Evolutionary conservation across 2,329 filamentous ascomycete genomes (phyloP).

Genomic region (Fusarium citri): DNA sequence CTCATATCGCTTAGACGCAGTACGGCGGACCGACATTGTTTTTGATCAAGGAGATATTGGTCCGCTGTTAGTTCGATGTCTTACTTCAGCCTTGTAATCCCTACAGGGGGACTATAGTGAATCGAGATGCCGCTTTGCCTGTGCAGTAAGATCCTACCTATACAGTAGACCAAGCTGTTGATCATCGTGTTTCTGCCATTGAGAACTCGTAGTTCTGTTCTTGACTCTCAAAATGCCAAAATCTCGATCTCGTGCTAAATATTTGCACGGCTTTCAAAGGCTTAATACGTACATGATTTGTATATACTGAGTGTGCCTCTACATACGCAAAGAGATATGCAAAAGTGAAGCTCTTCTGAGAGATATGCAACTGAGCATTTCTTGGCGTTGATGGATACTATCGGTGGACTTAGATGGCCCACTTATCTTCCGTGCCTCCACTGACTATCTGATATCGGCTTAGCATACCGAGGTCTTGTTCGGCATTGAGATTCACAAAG

Average conservation of each 20-base stretch:
- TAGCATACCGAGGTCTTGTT: constrained; percentile 15
- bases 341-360: neutral
- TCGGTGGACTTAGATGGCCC: neutral
- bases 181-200: constrained; percentile 3
- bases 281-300: neutral
- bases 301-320: neutral
- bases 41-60: constrained; percentile 16
- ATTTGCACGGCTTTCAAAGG: neutral
- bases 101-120: neutral
- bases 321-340: neutral
- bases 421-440: neutral
- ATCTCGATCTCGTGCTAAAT: neutral
- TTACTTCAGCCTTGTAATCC: constrained; percentile 24
- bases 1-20: neutral
- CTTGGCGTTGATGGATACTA: constrained; percentile 6
- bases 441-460: neutral
- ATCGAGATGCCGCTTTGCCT: neutral
- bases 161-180: neutral
- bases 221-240: neutral
- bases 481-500: constrained; percentile 6
- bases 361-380: constrained; percentile 1
- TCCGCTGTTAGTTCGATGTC: constrained; percentile 9
- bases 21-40: neutral
- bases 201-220: neutral
- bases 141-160: neutral